Percentiles rank a stretch among this genome's conserved stretches.
Conservation (phyloP, 2,329 filamentous ascomycete species). For the Chrysoporthe puriensis region DNA sequence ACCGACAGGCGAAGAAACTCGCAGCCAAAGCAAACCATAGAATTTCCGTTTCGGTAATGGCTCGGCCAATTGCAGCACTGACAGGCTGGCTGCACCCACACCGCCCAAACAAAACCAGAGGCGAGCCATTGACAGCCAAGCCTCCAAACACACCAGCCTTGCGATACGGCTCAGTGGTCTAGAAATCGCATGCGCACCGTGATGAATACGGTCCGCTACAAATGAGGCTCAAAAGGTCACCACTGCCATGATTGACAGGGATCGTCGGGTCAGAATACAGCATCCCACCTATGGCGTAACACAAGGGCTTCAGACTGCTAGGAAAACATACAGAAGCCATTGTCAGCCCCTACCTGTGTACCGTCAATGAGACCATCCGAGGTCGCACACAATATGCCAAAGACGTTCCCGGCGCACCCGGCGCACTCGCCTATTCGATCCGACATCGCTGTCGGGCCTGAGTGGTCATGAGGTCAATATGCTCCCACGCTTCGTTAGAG, state of each 20-base stretch:
- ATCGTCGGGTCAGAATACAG: background rate
- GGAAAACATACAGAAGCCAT: conserved; percentile 19
- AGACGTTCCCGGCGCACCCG: background rate
- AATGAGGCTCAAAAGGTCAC: background rate
- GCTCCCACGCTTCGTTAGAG: background rate
- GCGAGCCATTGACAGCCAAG: background rate
- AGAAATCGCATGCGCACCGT: background rate
- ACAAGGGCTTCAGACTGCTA: conserved; percentile 26
- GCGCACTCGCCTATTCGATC: background rate
- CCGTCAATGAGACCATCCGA: conserved; percentile 13
- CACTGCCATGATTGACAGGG: background rate
- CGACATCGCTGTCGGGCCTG: background rate
- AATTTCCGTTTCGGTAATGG: conserved; percentile 14
- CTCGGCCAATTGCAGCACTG: conserved; percentile 34
- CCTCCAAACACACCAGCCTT: background rate
- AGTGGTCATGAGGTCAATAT: background rate
- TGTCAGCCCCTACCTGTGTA: conserved; percentile 26
- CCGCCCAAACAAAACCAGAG: conserved; percentile 31
- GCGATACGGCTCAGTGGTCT: background rate
- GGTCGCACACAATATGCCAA: background rate
- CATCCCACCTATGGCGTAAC: background rate
- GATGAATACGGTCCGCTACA: too few relatives aligned
- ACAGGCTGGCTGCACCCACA: conserved; percentile 38
- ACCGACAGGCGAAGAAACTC: background rate
- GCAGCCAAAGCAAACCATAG: background rate